Evolutionary conservation across 306 rosid genomes (phyloP).

Genomic region (barrel medic (Medicago truncatula)): MtrunA17r5.0-ANR NC_053044.1:47451501-47452000

Average conservation of each 20-base stretch:
- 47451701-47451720: conserved; percentile 66
- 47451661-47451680: conserved; percentile 50
- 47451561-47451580: conserved; percentile 38
- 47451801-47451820: conserved; percentile 35
- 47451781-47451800: conserved; percentile 36
- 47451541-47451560: conserved; percentile 40
- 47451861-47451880: conserved; percentile 37
- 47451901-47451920: conserved; percentile 38
- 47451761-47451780: conserved; percentile 42
- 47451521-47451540: conserved; percentile 45
- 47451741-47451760: conserved; percentile 35
- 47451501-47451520: conserved; percentile 67
- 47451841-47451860: conserved; percentile 34
- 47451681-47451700: conserved; percentile 78
- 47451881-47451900: conserved; percentile 45
- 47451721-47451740: conserved; percentile 46
- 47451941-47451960: conserved; percentile 54
- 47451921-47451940: conserved; percentile 54
- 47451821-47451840: conserved; percentile 44
- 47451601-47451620: conserved; percentile 47
- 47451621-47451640: conserved; percentile 43
- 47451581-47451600: conserved; percentile 50
- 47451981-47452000: conserved; percentile 74
- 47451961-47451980: conserved; percentile 67
- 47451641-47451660: conserved; percentile 41